Conservation (phyloP, 2,329 filamentous ascomycete genomes). For the Aspergillus pseudoviridinutans region DNA sequence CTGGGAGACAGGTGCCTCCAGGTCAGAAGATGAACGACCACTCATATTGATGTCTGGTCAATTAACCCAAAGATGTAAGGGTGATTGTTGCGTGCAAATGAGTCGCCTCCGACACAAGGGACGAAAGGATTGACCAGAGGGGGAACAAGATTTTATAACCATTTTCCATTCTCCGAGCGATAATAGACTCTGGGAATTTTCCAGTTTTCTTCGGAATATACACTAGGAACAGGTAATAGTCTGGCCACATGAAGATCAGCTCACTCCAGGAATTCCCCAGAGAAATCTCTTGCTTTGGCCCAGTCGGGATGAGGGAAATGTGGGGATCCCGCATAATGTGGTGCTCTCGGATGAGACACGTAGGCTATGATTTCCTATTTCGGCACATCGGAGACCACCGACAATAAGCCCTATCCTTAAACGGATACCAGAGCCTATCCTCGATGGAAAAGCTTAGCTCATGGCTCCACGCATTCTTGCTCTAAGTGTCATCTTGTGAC, state of each 20-base stretch:
- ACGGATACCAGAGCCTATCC: background rate
- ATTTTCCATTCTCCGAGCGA: background rate
- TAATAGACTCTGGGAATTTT: background rate
- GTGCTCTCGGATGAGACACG: background rate
- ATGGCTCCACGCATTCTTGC: background rate
- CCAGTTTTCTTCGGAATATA: background rate
- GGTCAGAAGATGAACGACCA: background rate
- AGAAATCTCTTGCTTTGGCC: background rate
- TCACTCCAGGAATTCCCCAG: background rate
- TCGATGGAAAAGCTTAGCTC: background rate
- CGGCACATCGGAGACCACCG: background rate
- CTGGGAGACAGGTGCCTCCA: constrained; percentile 3
- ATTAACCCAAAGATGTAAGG: background rate
- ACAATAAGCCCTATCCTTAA: background rate
- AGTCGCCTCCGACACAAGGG: background rate
- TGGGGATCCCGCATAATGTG: background rate
- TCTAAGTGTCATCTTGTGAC: background rate
- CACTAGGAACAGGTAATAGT: background rate
- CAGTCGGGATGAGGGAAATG: background rate
- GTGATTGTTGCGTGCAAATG: background rate
- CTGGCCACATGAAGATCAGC: background rate
- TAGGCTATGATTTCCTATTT: background rate
- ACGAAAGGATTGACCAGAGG: background rate
- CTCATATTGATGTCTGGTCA: background rate
- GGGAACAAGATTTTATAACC: background rate